Percentiles rank a stretch among this genome's conserved stretches.
Evolutionary conservation across 768 basidiomycete genomes (phyloP).

Genomic region (Amanita exitialis): DNA sequence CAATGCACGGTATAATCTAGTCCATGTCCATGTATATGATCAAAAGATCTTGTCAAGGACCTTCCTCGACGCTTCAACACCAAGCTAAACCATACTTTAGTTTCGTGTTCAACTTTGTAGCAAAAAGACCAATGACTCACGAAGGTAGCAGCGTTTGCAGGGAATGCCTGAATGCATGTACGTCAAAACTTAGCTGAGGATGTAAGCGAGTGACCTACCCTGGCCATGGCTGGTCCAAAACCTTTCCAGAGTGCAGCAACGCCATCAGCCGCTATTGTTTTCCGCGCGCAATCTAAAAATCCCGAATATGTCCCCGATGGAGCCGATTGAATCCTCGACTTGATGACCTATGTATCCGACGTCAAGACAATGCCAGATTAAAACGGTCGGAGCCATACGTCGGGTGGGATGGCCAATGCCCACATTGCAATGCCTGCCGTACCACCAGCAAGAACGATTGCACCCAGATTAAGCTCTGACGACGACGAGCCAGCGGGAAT

Average conservation of each 20-base stretch:
- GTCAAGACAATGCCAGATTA: conserved; percentile 2
- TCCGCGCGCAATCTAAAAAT: conserved; percentile 83
- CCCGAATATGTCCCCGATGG: conserved; percentile 97
- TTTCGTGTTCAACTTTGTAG: neutral
- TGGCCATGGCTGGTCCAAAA: conserved; percentile 93
- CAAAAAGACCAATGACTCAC: conserved; percentile 35
- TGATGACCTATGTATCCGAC: conserved; percentile 61
- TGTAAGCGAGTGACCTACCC: conserved; percentile 35
- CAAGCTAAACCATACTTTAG: conserved; percentile 42
- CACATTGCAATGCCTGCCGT: conserved; percentile 98
- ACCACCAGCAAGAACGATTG: conserved; percentile 87
- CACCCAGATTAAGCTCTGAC: conserved; percentile 72
- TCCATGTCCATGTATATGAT: conserved; percentile 1
- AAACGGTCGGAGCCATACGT: conserved; percentile 39
- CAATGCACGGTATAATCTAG: neutral
- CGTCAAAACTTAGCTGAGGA: neutral
- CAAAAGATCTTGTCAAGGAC: conserved; percentile 61
- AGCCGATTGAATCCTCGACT: conserved; percentile 92
- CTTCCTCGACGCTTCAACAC: conserved; percentile 86
- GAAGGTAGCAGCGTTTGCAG: conserved; percentile 93
- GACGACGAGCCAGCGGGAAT: conserved; percentile 76
- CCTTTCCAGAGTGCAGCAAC: conserved; percentile 90
- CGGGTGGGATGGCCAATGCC: conserved; percentile 93
- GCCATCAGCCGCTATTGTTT: conserved; percentile 87
- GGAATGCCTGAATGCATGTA: conserved; percentile 66